Base-by-base conservation (phyloP, 2,329 filamentous ascomycete species). In the Erysiphe pulchra region DNA sequence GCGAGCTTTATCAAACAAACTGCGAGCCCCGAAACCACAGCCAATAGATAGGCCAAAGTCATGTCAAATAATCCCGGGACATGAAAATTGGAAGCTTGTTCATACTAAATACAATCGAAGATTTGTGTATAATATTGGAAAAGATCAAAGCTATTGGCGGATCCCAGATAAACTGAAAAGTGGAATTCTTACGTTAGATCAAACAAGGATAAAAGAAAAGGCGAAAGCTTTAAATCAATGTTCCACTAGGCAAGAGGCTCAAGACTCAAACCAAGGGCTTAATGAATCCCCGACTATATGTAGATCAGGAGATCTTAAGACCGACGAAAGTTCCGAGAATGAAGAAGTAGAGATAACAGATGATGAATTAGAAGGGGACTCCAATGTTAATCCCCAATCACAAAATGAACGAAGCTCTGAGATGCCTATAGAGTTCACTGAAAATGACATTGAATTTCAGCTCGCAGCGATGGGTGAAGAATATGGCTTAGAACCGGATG, bases 401-500 rank as follows among this genome's bases (percentile, higher is more conserved):
- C 65, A 62, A 13, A 63, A 66, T 10, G 63, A 64, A 44, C 60
- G 63, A 5, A 54, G 50, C 13, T 48, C 52, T 10, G 62, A 62
- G 9, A 54, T 63, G 12, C 68, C 71, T 0, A 63, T 90, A 8
- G 87, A 94, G 55, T 92, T 93, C 55, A 82, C 80, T 47, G 90
- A 95, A 59, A 87, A 86, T 45, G 90, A 98, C 56, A 92, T 98
- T 54, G 86, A 83, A 33, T 86, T 78, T 57, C 90, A 98, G 57
- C 67, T 98, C 12, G 81, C 82, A 45, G 77, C 81, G 24, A 92
- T 94, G 82, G 84, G 80, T 46, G 71, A 80, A 52, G 77, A 83
- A n/a, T 85, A 86, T 53, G 82, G 75, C 1, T 66, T 86, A 30
- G 81, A 84, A 36, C 75, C 75, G 0, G 81, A 75, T 44, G 80